Conservation (phyloP, 1,139 yeast genomes). For the Suhomyces yuchorum region DNA sequence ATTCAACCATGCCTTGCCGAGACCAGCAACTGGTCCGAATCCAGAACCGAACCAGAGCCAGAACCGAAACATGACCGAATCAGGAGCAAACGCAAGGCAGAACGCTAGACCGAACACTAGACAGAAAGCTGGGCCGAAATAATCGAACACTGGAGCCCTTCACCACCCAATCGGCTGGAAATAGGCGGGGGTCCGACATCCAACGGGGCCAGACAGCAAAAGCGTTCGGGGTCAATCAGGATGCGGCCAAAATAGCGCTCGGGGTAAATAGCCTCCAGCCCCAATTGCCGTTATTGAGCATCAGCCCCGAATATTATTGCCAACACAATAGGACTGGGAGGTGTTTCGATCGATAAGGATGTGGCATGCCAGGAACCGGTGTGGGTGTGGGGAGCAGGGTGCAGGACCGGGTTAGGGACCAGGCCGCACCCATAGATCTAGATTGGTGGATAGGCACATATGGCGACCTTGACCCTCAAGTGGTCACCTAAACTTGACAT, state of each 20-base stretch:
- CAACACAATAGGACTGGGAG: not conserved
- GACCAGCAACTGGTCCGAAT: too few relatives aligned
- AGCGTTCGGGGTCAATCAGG: too few relatives aligned
- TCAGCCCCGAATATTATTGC: not conserved
- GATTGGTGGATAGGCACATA: not conserved
- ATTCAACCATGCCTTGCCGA: too few relatives aligned
- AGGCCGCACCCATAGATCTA: not conserved
- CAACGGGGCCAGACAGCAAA: too few relatives aligned
- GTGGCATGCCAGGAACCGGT: not conserved
- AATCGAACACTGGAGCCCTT: too few relatives aligned
- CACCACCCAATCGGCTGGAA: too few relatives aligned
- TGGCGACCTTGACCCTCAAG: not conserved
- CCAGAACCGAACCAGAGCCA: not conserved
- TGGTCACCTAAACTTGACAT: not conserved
- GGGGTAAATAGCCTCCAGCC: too few relatives aligned
- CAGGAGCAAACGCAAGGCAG: too few relatives aligned
- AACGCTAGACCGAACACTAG: too few relatives aligned
- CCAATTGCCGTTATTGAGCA: not conserved
- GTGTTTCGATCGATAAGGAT: not conserved
- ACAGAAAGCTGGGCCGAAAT: too few relatives aligned
- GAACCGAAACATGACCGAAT: not conserved
- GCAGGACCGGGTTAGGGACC: not conserved
- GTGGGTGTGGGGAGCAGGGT: not conserved
- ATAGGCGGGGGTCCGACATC: too few relatives aligned
- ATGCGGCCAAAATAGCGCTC: too few relatives aligned